Evolutionary conservation across 2,329 filamentous ascomycete genomes (phyloP).

Genomic region (Phyllosticta paracitricarpa): DNA sequence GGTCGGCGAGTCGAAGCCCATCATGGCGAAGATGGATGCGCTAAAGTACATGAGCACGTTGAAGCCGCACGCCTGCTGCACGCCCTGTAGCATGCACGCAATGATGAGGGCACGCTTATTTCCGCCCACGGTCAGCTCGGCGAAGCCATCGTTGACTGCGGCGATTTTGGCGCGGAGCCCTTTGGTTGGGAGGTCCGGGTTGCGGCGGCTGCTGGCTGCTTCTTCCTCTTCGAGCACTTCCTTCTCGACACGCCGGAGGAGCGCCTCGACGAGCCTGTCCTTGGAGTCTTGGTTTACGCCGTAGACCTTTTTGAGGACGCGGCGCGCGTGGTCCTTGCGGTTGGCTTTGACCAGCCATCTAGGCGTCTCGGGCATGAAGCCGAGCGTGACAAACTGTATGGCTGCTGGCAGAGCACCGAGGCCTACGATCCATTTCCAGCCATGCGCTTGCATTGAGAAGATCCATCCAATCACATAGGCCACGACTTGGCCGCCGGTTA

Average conservation of each 20-base stretch:
- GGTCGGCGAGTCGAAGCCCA: slow-evolving; percentile 37
- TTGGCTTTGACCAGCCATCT: slow-evolving; percentile 72
- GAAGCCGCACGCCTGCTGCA: slow-evolving; percentile 72
- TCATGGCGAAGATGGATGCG: slow-evolving; percentile 37
- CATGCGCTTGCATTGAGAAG: slow-evolving; percentile 49
- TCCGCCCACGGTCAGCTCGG: slow-evolving; percentile 35
- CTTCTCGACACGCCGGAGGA: slow-evolving; percentile 60
- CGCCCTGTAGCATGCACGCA: slow-evolving; percentile 73
- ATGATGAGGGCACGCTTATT: slow-evolving; percentile 71
- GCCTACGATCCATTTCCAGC: slow-evolving; percentile 90
- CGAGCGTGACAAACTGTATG: slow-evolving; percentile 58
- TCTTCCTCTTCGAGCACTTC: slow-evolving; percentile 65
- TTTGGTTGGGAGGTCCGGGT: slow-evolving; percentile 21
- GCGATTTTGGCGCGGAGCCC: slow-evolving; percentile 28
- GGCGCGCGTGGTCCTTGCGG: slow-evolving; percentile 49
- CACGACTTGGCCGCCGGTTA: slow-evolving; percentile 74
- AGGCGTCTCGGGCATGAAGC: slow-evolving; percentile 77
- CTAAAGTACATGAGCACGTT: slow-evolving; percentile 32
- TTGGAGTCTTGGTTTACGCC: slow-evolving; percentile 25
- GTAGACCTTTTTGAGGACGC: slow-evolving; percentile 56
- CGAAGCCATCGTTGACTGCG: slow-evolving; percentile 45
- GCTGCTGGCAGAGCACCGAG: slow-evolving; percentile 68
- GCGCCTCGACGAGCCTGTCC: slow-evolving; percentile 40
- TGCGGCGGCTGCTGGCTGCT: slow-evolving; percentile 29
- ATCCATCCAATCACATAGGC: slow-evolving; percentile 62